A percentile compares a stretch with the other conserved stretches of the same genome.
Conservation (phyloP, 768 basidiomycete genomes). For the Thelephora aurantiotincta region DNA sequence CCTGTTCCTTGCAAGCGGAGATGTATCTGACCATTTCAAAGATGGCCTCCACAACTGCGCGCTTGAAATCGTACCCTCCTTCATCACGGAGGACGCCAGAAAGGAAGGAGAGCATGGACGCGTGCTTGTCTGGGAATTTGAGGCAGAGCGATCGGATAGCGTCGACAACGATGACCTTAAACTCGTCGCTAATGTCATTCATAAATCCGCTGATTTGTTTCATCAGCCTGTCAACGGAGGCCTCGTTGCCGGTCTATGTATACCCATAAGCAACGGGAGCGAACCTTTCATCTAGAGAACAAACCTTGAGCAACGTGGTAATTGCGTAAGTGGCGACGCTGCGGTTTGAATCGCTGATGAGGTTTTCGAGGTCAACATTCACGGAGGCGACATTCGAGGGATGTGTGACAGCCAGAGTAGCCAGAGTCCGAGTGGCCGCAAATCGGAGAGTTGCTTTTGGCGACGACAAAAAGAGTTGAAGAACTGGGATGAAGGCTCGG, state of each 20-base stretch:
- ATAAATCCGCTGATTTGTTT: slow-evolving; percentile 99
- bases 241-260: slow-evolving; percentile 88
- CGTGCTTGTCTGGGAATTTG: slow-evolving; percentile 96
- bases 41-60: slow-evolving; percentile 96
- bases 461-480: slow-evolving; percentile 92
- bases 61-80: slow-evolving; percentile 99
- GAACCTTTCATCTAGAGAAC: background rate
- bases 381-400: slow-evolving; percentile 80
- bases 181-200: slow-evolving; percentile 98
- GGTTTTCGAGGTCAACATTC: slow-evolving; percentile 92
- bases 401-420: slow-evolving; percentile 74
- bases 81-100: slow-evolving; percentile 95
- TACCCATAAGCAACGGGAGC: slow-evolving; percentile 6
- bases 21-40: slow-evolving; percentile 99
- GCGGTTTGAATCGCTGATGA: slow-evolving; percentile 91
- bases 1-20: slow-evolving; percentile 89
- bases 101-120: slow-evolving; percentile 93
- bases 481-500: slow-evolving; percentile 35
- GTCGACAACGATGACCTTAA: slow-evolving; percentile 99
- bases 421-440: slow-evolving; percentile 91
- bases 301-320: slow-evolving; percentile 90
- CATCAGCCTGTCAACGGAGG: slow-evolving; percentile 96
- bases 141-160: slow-evolving; percentile 96
- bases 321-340: slow-evolving; percentile 98
- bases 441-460: slow-evolving; percentile 94